Conservation (phyloP, 352 stramenopile genomes). For the Phytophthora fragariae region DNA sequence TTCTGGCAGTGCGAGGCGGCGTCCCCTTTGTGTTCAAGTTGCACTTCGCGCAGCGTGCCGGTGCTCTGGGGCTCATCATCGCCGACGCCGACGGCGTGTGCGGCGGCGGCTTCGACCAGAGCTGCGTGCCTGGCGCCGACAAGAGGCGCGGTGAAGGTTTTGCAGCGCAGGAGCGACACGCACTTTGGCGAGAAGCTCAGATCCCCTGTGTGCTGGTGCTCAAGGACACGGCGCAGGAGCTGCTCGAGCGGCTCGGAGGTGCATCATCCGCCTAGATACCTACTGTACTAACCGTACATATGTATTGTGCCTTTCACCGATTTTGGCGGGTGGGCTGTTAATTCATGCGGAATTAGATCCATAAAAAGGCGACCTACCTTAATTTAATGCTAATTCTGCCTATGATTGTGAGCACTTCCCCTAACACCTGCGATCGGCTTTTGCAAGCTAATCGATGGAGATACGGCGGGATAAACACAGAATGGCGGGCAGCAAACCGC, state of each 20-base stretch:
- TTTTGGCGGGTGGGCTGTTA: too few relatives aligned
- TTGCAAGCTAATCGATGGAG: too few relatives aligned
- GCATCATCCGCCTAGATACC: neutral
- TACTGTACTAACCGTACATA: neutral
- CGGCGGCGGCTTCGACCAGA: conserved; percentile 64
- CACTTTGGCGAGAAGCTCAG: conserved; percentile 57
- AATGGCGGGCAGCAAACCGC: too few relatives aligned
- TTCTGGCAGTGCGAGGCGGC: conserved; percentile 57
- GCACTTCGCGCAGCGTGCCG: conserved; percentile 65
- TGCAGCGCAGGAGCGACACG: conserved; percentile 55
- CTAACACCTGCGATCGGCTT: too few relatives aligned
- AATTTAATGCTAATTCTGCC: too few relatives aligned
- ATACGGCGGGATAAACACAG: too few relatives aligned
- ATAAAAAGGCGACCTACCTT: too few relatives aligned
- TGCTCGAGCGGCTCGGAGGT: conserved; percentile 37
- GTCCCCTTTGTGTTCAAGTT: conserved; percentile 79
- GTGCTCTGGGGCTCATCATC: conserved; percentile 74
- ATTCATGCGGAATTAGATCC: too few relatives aligned
- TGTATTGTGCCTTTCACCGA: too few relatives aligned
- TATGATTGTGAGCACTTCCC: too few relatives aligned
- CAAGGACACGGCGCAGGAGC: conserved; percentile 38
- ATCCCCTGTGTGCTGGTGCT: conserved; percentile 72
- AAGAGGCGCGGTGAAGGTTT: conserved; percentile 65
- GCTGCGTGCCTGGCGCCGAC: conserved; percentile 68
- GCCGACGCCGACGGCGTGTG: conserved; percentile 59